Percentiles rank a stretch among this genome's conserved stretches.
phyloP scores from a whole-genome alignment of 2,329 filamentous ascomycete species.

The Zymoseptoria crescenta region DNA sequence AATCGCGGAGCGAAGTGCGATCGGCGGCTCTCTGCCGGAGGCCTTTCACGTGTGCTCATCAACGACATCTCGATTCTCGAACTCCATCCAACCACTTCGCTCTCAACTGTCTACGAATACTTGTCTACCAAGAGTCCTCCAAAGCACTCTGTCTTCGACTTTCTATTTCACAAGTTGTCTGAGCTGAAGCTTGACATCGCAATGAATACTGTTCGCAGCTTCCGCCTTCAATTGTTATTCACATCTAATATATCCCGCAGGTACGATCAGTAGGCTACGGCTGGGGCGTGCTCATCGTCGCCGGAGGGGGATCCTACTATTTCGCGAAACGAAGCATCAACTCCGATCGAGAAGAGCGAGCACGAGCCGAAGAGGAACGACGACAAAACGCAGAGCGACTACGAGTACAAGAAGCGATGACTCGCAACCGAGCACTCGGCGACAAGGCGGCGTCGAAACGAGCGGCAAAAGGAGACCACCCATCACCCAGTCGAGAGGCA shows the following conservation, averaged over 20 bases:
- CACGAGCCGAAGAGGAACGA: conserved; percentile 61
- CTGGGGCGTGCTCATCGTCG: conserved; percentile 81
- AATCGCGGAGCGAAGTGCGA: background rate
- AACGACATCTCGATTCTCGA: background rate
- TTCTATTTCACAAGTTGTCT: background rate
- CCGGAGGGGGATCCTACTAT: conserved; percentile 86
- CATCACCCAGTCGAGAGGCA: conserved; percentile 14
- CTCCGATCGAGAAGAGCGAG: conserved; percentile 68
- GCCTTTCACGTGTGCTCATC: background rate
- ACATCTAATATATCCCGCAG: conserved; percentile 2
- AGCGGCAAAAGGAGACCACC: conserved; percentile 32
- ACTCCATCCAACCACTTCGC: background rate
- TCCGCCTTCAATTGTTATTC: background rate
- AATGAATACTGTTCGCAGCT: background rate
- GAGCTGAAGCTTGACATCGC: background rate
- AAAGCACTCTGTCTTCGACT: background rate
- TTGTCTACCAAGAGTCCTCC: background rate
- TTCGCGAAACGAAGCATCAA: conserved; percentile 95
- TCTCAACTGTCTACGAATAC: background rate
- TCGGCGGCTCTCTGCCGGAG: background rate
- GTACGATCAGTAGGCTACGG: conserved; percentile 54
- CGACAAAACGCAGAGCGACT: conserved; percentile 21
- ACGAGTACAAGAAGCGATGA: conserved; percentile 18
- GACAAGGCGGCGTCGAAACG: conserved; percentile 9
- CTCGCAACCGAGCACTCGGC: conserved; percentile 8